These are phyloP conservation scores for Gomphus sp. DNA, from an alignment of 1,284 basidiomycete genomes.

Conservation along the genomic window DNA sequence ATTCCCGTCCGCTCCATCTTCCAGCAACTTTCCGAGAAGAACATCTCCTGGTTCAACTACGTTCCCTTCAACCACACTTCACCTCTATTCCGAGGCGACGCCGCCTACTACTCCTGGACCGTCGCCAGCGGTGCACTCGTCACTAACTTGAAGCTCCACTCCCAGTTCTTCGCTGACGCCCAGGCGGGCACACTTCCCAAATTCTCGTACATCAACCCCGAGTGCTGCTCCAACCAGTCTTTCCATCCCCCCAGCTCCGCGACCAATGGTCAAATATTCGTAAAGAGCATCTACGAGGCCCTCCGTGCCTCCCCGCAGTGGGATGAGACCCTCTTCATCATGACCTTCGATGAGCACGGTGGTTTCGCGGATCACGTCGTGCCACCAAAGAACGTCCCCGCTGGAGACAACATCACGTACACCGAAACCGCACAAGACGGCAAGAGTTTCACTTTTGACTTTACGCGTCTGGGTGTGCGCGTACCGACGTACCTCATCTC, in stretches of 20 bases:
- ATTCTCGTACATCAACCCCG: not conserved
- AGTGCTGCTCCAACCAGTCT: not conserved
- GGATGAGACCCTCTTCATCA: not conserved
- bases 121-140: not conserved
- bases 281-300: not conserved
- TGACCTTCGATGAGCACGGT: not conserved
- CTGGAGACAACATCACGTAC: not conserved
- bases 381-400: not conserved
- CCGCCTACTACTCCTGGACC: not conserved
- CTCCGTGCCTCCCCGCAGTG: not conserved
- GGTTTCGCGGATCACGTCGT: not conserved
- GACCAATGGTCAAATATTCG: not conserved
- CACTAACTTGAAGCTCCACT: not conserved
- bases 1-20: not conserved
- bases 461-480: not conserved
- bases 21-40: not conserved
- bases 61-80: not conserved
- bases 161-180: not conserved
- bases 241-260: not conserved
- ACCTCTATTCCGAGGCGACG: too few species aligned
- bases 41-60: not conserved
- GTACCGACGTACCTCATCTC: not conserved
- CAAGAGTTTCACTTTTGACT: not conserved
- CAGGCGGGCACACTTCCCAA: not conserved
- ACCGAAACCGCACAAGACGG: not conserved